Evolutionary conservation across 192 early-diverging fungal species (phyloP).

Genomic region (Gigaspora rosea): DNA sequence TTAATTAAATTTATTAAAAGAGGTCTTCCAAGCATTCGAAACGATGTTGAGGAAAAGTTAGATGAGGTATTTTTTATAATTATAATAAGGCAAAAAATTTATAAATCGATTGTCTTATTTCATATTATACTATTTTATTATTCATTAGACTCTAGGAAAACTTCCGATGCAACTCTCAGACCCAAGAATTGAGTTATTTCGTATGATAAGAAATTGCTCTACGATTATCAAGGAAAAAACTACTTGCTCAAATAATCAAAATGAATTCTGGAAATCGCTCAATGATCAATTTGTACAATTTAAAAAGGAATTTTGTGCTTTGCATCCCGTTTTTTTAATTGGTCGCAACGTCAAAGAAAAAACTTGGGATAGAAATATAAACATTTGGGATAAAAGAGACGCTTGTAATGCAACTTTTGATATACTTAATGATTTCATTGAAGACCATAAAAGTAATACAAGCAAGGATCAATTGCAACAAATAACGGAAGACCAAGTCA

Average conservation of each 20-base stretch:
- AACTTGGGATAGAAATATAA: not conserved
- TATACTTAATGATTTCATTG: not conserved
- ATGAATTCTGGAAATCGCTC: not conserved
- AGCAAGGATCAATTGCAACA: not conserved
- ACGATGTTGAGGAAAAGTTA: slow-evolving; percentile 19
- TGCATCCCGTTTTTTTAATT: not conserved
- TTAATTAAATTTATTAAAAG: slow-evolving; percentile 13
- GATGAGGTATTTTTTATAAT: not conserved
- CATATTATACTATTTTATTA: too few species aligned
- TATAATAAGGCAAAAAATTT: not conserved
- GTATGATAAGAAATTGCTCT: not conserved
- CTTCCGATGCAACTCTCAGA: not conserved
- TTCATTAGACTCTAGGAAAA: not conserved
- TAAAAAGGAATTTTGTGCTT: not conserved
- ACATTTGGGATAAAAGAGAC: too few species aligned
- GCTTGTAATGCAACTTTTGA: not conserved
- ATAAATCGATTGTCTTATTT: too few species aligned
- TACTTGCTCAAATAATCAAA: not conserved
- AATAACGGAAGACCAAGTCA: not conserved
- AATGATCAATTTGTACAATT: not conserved
- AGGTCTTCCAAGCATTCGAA: slow-evolving; percentile 4
- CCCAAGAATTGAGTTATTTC: not conserved
- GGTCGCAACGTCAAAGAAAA: too few species aligned
- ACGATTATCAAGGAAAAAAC: not conserved
- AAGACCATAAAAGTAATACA: not conserved